Base-by-base conservation (phyloP, 768 basidiomycete species). In the Naganishia randhawae region DNA sequence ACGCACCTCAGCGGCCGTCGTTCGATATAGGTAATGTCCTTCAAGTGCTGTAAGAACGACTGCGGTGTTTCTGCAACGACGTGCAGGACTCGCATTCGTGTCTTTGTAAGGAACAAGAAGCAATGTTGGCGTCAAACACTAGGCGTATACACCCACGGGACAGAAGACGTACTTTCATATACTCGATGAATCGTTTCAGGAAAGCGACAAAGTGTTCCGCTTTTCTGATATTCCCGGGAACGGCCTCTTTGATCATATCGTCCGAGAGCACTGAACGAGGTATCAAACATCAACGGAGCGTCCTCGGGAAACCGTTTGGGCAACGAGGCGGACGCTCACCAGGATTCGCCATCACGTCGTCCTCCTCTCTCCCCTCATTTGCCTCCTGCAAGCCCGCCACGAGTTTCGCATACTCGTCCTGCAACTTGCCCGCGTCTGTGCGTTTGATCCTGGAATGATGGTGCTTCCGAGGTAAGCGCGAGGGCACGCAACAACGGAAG, bases 171-270 rank as follows among this genome's bases (percentile, higher is more conserved):
- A 92, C 95, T 85, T 98, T 99, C 63, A 99, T 85, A 80, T 99
- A 99, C 81, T 99, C 96, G 29, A 99, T 92, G 76, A 99, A 96
- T 63, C 96, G 87, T 80, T 95, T 97, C 70, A 99, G 81, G 82
- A 99, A 99, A 0, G 96, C 95, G 17, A 97, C 92, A 74, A 99
- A 99, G 81, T 99, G 96, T 76, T 99, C 96, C 0, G 96, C 96
- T 79, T 98, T 96, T 52, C 96, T 85, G 69, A 99, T 99, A 75
- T 99, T 99, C 13, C 96, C 96, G 35, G 96, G 96, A 55, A 99
- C 85, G 7, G 96, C 95, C 81, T 99, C 96, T 63, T 88, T 89
- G 53, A 99, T 83, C 53, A 99, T 85, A 78, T 99, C 96, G 67
- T 94, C 92, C 25, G 96, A 95, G 1, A 99, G 83, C 33, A 91